Base-by-base conservation (phyloP, 306 rosid species). In the Styphnolobium japonicum region DNA sequence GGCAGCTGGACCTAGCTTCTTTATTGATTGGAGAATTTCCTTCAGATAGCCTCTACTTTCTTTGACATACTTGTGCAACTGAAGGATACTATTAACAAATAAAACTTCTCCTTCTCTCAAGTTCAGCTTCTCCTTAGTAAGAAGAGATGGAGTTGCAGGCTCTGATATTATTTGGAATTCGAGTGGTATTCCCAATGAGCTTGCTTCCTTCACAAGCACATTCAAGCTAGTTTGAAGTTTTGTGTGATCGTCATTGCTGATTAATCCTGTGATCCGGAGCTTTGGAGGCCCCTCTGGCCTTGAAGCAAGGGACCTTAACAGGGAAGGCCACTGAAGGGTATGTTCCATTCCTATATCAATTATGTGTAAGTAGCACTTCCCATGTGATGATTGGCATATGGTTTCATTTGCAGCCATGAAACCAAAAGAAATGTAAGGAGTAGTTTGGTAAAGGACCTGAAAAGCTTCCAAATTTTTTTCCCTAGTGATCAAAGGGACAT, bases 371-470 rank as follows among this genome's bases (percentile, higher is more conserved):
- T 86, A 81, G 53, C 83, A 67, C 58, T 89, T 87, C 36, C 92
- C 90, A 49, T 80, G 81, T 70, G 92, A 89, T 51, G 86, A 89
- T 79, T 91, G 90, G 63, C 73, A 78, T 56, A 93, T 88, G 34
- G 89, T 89, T 76, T 91, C 94, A 88, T 93, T 93, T 31, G 98
- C 96, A 77, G 89, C 94, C 94, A 91, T 86, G 80, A 84, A 91
- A 5, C 94, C 90, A 27, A 93, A 88, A 34, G 96, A 86, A 75
- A 89, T 77, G 75, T 85, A 91, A 53, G 98, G 98, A 67, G 98
- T 93, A 10, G 87, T 87, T 81, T 93, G 96, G 89, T 83, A 71
- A 79, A 93, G 94, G 45, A 88, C 90, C 1, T 83, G 89, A 84
- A 91, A 88, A 22, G 94, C 94, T 80, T 91, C 94, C 51, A 83